Conservation (phyloP, 192 early-diverging fungal genomes). For the Powellomyces hirtus region DNA sequence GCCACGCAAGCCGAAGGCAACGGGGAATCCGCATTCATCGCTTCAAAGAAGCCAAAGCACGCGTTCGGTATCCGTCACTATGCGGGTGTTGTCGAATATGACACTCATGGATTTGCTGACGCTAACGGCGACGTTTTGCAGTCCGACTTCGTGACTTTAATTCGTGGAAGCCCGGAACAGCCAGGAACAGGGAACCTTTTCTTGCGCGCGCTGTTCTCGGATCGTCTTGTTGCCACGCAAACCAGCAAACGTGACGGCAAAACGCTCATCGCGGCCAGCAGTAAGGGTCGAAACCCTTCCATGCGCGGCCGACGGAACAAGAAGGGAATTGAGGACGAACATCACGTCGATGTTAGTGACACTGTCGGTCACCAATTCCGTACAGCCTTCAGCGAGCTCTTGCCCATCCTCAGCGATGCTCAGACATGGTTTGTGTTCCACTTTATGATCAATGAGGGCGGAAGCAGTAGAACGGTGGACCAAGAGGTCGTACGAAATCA, state of each 20-base stretch:
- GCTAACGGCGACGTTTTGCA: conserved; percentile 67
- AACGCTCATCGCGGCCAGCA: conserved; percentile 41
- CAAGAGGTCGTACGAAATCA: conserved; percentile 67
- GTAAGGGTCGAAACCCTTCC: conserved; percentile 34
- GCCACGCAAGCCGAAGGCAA: conserved; percentile 11
- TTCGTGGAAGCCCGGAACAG: conserved; percentile 56
- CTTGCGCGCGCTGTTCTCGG: conserved; percentile 44
- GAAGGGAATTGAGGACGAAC: conserved; percentile 28
- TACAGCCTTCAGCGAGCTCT: conserved; percentile 66
- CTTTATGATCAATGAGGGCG: conserved; percentile 44
- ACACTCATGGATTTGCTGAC: conserved; percentile 72
- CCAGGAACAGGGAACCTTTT: conserved; percentile 48
- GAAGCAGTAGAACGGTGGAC: conserved; percentile 62
- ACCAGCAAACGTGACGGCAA: conserved; percentile 32
- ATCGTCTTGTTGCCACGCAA: conserved; percentile 45
- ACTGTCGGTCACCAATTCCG: conserved; percentile 49
- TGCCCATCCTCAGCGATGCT: conserved; percentile 73
- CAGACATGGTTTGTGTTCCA: conserved; percentile 82
- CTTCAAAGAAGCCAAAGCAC: conserved; percentile 49
- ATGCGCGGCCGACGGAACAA: conserved; percentile 31
- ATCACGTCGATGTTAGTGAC: conserved; percentile 23
- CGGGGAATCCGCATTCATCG: conserved; percentile 47
- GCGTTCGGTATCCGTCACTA: conserved; percentile 54
- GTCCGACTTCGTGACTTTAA: conserved; percentile 80
- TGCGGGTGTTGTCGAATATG: conserved; percentile 66